Percentiles rank a stretch among this genome's conserved stretches.
Evolutionary conservation across 768 basidiomycete genomes (phyloP).

Genomic region (Lactarius akahatsu): DNA sequence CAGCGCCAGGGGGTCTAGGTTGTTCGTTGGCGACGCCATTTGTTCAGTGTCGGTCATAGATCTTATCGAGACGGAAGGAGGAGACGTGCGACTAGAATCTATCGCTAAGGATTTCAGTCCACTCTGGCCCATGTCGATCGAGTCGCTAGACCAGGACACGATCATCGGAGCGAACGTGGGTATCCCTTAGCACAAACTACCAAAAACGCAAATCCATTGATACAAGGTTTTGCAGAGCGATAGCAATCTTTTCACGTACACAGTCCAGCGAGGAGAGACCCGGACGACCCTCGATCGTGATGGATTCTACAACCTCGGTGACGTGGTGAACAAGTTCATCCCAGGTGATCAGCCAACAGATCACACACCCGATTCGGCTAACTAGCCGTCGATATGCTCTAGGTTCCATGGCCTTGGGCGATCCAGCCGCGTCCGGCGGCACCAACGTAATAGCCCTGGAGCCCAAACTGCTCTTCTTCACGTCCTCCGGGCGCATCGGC

Average conservation of each 20-base stretch:
- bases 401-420: constrained; percentile 57
- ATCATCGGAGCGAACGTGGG: constrained; percentile 78
- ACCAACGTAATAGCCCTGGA: constrained; percentile 35
- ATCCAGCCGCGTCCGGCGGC: constrained; percentile 43
- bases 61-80: constrained; percentile 40
- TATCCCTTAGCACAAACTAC: constrained; percentile 18
- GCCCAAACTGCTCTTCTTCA: constrained; percentile 71
- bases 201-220: not conserved
- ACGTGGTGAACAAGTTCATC: constrained; percentile 74
- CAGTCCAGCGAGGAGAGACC: constrained; percentile 44
- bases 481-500: constrained; percentile 77
- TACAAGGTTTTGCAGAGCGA: constrained; percentile 46
- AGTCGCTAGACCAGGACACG: constrained; percentile 51
- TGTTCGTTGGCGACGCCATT: constrained; percentile 79
- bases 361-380: not conserved
- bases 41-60: constrained; percentile 73
- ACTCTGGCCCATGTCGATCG: constrained; percentile 69
- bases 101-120: constrained; percentile 75
- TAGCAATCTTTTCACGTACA: constrained; percentile 65
- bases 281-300: constrained; percentile 55
- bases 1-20: constrained; percentile 48
- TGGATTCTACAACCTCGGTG: constrained; percentile 73
- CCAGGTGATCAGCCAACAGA: constrained; percentile 47
- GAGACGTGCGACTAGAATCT: constrained; percentile 39
- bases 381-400: not conserved